A percentile compares a stretch with the other conserved stretches of the same genome.
Evolutionary conservation across 2,329 filamentous ascomycete species (phyloP).

Genomic region (Colletotrichum tabaci): DNA sequence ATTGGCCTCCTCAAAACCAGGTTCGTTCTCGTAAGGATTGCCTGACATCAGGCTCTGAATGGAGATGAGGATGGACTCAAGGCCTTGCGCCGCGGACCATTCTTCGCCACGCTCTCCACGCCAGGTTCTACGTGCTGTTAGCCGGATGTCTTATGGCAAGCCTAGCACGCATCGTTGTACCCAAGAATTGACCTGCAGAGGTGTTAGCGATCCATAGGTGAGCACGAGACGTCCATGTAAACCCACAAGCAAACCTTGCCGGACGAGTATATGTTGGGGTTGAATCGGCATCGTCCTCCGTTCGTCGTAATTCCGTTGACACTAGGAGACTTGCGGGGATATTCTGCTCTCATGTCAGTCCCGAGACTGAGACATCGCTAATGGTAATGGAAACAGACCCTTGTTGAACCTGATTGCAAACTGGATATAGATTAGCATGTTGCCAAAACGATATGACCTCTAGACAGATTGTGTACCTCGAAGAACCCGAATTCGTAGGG

Average conservation of each 20-base stretch:
- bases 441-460: background rate
- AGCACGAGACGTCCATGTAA: background rate
- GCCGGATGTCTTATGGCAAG: conserved; percentile 14
- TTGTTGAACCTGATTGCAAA: conserved; percentile 84
- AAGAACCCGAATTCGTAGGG: conserved; percentile 99
- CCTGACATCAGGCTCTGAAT: conserved; percentile 96
- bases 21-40: conserved; percentile 97
- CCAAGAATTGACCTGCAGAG: conserved; percentile 84
- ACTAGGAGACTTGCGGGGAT: conserved; percentile 77
- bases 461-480: conserved; percentile 72
- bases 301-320: conserved; percentile 88
- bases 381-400: conserved; percentile 62
- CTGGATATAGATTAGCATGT: conserved; percentile 61
- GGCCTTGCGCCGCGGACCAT: conserved; percentile 95
- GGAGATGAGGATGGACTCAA: conserved; percentile 94
- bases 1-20: conserved; percentile 87
- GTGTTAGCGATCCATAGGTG: background rate
- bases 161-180: conserved; percentile 61
- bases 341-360: conserved; percentile 71
- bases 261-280: conserved; percentile 93
- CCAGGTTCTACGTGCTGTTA: conserved; percentile 81
- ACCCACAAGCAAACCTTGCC: conserved; percentile 94
- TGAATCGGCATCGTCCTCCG: conserved; percentile 89
- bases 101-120: conserved; percentile 90
- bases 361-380: background rate